Base-by-base conservation (phyloP, 768 basidiomycete genomes). In the Leccinum rimulosum region DNA sequence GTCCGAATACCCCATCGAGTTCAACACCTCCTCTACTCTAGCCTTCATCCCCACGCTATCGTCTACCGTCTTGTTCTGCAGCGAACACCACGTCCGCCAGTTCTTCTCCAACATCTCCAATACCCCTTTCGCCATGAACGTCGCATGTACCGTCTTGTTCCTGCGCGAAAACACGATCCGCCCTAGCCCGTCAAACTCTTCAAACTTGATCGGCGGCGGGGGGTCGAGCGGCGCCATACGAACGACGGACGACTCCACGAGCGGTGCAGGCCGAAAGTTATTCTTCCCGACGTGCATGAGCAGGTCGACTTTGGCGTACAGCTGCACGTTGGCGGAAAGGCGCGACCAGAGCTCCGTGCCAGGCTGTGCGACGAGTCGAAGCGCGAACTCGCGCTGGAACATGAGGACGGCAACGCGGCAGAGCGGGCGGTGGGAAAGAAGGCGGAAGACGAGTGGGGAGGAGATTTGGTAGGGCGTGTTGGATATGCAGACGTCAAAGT, bases 391-490 rank as follows among this genome's bases (percentile, higher is more conserved):
- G 57, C 95, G 89, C 76, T 99, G 97, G 79, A 99, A 99, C 97
- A 99, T 99, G 77, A 99, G 90, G 61, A 99, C 93, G 35, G 94
- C 93, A 58, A 91, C 85, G 27, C 96, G 93, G 72, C 91, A 93
- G 48, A 98, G 79, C 0, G 97, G 97, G 2, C 97, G 90, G 68
- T 98, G 95, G 3, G 97, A 98, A 52, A 98, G 86, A 35, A 99
- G 84, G 60, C 93, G 91, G 82, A 99, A 99, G 56, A 98, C 89
- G 52, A 99, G 88, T 5, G 95, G 93, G 1, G 97, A 98, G 2
- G 97, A 98, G 67, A 99, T 99, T 74, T 98, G 95, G 75, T 98
- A 99, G 1, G 97, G 97, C 1, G 97, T 99, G 71, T 99, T 99
- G 66, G 93, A 95, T 68, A 99, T 98, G 80, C 96, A 98, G 57